Evolutionary conservation across 495 filamentous ascomycete species (phyloP).

Genomic region (Aspergillus wentii): DNA sequence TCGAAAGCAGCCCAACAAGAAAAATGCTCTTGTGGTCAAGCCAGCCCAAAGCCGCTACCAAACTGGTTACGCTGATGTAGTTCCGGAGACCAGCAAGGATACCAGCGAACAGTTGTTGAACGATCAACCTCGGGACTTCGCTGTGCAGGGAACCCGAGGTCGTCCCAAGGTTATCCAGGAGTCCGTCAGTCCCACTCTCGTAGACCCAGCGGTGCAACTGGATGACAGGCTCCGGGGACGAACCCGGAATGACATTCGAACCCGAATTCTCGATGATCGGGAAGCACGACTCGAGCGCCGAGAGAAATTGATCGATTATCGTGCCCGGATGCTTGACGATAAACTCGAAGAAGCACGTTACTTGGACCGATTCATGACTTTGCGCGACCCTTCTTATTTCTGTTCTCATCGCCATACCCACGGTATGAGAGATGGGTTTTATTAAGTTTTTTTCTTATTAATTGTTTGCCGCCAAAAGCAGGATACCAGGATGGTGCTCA

Average conservation of each 20-base stretch:
- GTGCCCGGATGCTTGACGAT: constrained; percentile 19
- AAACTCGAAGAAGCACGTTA: constrained; percentile 14
- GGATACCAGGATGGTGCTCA: no score
- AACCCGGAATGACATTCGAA: constrained; percentile 20
- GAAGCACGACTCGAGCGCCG: constrained; percentile 23
- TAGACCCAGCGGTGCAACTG: constrained; percentile 14
- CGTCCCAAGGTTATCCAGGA: constrained; percentile 17
- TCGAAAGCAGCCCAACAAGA: not conserved
- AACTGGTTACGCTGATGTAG: constrained; percentile 8
- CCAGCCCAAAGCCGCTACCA: not conserved
- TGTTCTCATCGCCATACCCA: constrained; percentile 15
- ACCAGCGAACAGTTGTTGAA: not conserved
- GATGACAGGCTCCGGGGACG: constrained; percentile 11
- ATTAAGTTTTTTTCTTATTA: no score
- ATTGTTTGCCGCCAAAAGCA: no score
- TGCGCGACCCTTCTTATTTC: constrained; percentile 9
- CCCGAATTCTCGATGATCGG: constrained; percentile 23
- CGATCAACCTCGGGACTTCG: constrained; percentile 1
- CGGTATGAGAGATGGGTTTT: no score
- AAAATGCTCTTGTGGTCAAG: no score
- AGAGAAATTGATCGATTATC: constrained; percentile 17
- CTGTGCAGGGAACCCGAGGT: constrained; percentile 6
- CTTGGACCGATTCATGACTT: constrained; percentile 11
- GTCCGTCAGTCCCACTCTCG: constrained; percentile 8
- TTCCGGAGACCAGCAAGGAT: constrained; percentile 9